Evolutionary conservation across 805 yeast genomes (phyloP).

Genomic region (Wickerhamomyces chaumierensis): DNA sequence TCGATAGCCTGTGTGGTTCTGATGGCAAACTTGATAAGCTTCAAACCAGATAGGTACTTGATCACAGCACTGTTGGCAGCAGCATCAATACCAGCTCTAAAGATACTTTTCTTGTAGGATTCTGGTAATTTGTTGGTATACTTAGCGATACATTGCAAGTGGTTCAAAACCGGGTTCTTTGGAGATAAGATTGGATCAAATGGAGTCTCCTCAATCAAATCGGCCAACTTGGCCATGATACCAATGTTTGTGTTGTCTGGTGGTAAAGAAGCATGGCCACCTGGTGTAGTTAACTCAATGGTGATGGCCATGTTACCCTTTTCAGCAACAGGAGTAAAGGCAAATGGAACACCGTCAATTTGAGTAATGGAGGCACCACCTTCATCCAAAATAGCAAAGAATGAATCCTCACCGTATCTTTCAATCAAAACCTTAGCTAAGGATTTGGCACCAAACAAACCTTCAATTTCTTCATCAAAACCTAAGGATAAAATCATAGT

Average conservation of each 20-base stretch:
- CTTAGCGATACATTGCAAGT: constrained; percentile 49
- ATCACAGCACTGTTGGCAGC: constrained; percentile 27
- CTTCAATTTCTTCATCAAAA: constrained; percentile 66
- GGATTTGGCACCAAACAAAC: constrained; percentile 46
- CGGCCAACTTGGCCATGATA: constrained; percentile 46
- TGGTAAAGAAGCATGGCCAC: constrained; percentile 77
- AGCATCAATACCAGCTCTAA: constrained; percentile 23
- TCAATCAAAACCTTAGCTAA: constrained; percentile 34
- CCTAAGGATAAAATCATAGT: constrained; percentile 57
- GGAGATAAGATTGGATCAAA: constrained; percentile 31
- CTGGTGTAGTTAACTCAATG: constrained; percentile 38
- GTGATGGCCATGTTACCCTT: constrained; percentile 25
- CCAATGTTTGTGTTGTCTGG: constrained; percentile 79
- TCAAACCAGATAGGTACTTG: constrained; percentile 9
- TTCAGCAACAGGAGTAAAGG: constrained; percentile 37
- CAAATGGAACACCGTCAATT: constrained; percentile 28
- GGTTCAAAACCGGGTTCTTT: constrained; percentile 48
- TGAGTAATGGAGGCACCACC: constrained; percentile 24
- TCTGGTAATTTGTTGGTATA: constrained; percentile 20
- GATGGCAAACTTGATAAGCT: constrained; percentile 7
- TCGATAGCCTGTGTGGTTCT: constrained; percentile 17
- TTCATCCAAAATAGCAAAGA: constrained; percentile 59
- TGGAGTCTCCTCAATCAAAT: constrained; percentile 43
- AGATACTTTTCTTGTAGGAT: constrained; percentile 20
- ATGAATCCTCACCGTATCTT: constrained; percentile 45